These are phyloP conservation scores for Kalanchoe fedtschenkoi DNA, from an alignment of 164 flowering plant species.

Conservation along the genomic window DNA sequence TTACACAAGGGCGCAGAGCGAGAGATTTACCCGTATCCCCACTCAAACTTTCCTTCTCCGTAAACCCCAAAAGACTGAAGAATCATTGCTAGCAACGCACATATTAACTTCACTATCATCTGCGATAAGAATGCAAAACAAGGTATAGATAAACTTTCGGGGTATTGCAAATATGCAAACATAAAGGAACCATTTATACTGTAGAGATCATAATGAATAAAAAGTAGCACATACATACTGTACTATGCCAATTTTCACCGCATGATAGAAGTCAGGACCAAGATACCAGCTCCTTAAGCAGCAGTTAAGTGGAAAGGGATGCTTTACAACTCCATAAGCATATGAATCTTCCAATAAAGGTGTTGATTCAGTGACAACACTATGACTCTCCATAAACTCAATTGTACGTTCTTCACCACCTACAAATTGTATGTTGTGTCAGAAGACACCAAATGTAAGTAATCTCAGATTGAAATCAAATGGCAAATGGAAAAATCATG, in stretches of 20 bases:
- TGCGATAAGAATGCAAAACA: slow-evolving; percentile 22
- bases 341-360: slow-evolving; percentile 77
- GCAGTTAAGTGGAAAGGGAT: slow-evolving; percentile 91
- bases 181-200: background rate
- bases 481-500: background rate
- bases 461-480: no score
- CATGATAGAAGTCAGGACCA: slow-evolving; percentile 85
- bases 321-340: slow-evolving; percentile 77
- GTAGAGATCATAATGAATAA: slow-evolving; percentile 6
- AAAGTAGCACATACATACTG: slow-evolving; percentile 67
- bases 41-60: slow-evolving; percentile 96
- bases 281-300: slow-evolving; percentile 73
- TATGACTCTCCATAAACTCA: slow-evolving; percentile 68
- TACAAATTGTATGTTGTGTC: slow-evolving; percentile 12
- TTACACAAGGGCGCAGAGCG: background rate
- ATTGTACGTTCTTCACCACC: slow-evolving; percentile 91
- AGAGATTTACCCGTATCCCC: slow-evolving; percentile 79
- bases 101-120: slow-evolving; percentile 90
- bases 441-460: no score
- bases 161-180: background rate
- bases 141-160: background rate
- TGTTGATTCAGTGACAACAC: slow-evolving; percentile 27
- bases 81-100: slow-evolving; percentile 79
- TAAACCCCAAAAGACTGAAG: slow-evolving; percentile 72
- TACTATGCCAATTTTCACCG: slow-evolving; percentile 95